phyloP scores from a whole-genome alignment of 108 stramenopile genomes.

The Chaetoceros muelleri region DNA sequence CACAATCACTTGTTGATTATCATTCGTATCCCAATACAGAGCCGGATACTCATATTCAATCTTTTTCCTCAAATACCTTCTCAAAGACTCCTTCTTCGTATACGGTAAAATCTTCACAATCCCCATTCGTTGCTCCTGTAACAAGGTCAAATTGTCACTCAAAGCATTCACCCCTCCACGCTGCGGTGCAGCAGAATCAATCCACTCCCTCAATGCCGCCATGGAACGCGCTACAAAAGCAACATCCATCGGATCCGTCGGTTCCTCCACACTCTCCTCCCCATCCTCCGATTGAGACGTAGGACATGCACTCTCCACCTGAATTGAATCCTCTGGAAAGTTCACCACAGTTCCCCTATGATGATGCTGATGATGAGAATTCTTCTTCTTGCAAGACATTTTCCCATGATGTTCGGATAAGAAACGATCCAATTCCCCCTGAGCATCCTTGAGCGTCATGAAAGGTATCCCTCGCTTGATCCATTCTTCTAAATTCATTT shows the following conservation, averaged over 20 bases:
- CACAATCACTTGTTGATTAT: conserved; percentile 56
- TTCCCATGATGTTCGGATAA: conserved; percentile 15
- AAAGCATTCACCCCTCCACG: conserved; percentile 1
- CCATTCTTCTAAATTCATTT: conserved; percentile 52
- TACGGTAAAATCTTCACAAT: background rate
- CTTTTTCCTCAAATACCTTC: conserved; percentile 65
- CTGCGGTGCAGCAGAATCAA: conserved; percentile 38
- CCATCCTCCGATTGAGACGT: conserved; percentile 16
- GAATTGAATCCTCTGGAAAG: conserved; percentile 18
- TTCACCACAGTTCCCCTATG: conserved; percentile 1
- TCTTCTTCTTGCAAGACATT: conserved; percentile 5
- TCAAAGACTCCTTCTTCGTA: background rate
- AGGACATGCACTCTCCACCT: conserved; percentile 14
- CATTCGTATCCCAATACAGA: conserved; percentile 42
- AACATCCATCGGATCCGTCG: conserved; percentile 23
- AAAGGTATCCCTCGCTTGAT: conserved; percentile 54
- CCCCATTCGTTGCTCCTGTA: background rate
- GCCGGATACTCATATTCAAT: conserved; percentile 66
- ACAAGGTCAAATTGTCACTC: background rate
- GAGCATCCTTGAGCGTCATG: conserved; percentile 24
- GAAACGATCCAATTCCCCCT: conserved; percentile 22
- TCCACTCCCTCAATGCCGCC: conserved; percentile 72
- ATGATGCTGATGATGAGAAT: background rate
- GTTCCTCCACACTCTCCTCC: background rate
- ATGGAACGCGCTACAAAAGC: conserved; percentile 52